These are phyloP conservation scores for Ogataea siamensis DNA, from an alignment of 805 yeast genomes.

Conservation along the genomic window DNA sequence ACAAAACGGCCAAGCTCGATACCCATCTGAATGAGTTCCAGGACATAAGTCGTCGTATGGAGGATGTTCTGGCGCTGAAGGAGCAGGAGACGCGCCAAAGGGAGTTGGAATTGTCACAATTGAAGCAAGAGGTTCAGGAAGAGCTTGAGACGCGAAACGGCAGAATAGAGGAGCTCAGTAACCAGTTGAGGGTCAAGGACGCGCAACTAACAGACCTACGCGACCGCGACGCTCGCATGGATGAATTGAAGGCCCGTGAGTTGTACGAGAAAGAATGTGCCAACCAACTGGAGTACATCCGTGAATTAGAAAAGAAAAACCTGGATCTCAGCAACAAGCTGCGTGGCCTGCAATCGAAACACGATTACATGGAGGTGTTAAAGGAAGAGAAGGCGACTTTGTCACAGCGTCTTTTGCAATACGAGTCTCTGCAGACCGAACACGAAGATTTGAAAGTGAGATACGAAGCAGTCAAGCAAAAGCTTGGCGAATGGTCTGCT, in stretches of 20 bases:
- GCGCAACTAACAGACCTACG: slow-evolving; percentile 12
- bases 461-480: slow-evolving; percentile 45
- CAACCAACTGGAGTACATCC: slow-evolving; percentile 44
- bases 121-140: slow-evolving; percentile 1
- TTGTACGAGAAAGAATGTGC: slow-evolving; percentile 32
- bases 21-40: slow-evolving; percentile 21
- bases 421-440: slow-evolving; percentile 44
- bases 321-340: slow-evolving; percentile 53
- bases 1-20: slow-evolving; percentile 5
- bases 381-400: slow-evolving; percentile 53
- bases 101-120: slow-evolving; percentile 2
- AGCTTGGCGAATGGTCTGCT: slow-evolving; percentile 31
- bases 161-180: slow-evolving; percentile 26
- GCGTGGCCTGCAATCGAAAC: slow-evolving; percentile 45
- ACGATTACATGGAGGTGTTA: slow-evolving; percentile 47
- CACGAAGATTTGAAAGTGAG: slow-evolving; percentile 50
- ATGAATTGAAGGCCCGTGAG: slow-evolving; percentile 33
- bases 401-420: slow-evolving; percentile 35
- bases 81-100: slow-evolving; percentile 5
- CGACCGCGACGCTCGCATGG: slow-evolving; percentile 5
- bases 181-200: slow-evolving; percentile 15
- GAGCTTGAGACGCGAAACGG: slow-evolving; percentile 3
- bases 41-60: slow-evolving; percentile 8
- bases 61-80: slow-evolving; percentile 5
- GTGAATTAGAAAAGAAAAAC: slow-evolving; percentile 50